Evolutionary conservation across 2,329 filamentous ascomycete species (phyloP).

Genomic region (Fusarium euwallaceae): DNA sequence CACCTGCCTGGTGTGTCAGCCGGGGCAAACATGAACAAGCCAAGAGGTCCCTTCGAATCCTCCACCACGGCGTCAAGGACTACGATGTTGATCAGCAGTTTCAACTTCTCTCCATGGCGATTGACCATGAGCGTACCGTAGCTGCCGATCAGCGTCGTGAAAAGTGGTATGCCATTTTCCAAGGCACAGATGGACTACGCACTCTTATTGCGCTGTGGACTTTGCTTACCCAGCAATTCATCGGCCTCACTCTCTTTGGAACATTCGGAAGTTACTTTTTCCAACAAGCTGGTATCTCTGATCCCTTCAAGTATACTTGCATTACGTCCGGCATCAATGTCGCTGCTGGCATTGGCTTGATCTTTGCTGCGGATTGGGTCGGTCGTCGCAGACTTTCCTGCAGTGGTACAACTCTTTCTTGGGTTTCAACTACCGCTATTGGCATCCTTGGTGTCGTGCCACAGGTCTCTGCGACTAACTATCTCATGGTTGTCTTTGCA

Average conservation of each 20-base stretch:
- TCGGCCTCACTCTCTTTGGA: constrained; percentile 28
- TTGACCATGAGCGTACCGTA: constrained; percentile 44
- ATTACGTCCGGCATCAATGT: constrained; percentile 40
- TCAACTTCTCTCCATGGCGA: constrained; percentile 33
- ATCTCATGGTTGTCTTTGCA: constrained; percentile 27
- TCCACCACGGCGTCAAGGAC: constrained; percentile 44
- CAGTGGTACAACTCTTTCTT: constrained; percentile 22
- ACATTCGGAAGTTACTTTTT: constrained; percentile 67
- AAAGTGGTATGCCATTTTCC: constrained; percentile 49
- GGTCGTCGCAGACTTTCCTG: constrained; percentile 29
- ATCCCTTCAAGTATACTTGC: constrained; percentile 40
- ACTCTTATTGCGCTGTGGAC: constrained; percentile 50
- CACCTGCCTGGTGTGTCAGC: constrained; percentile 56
- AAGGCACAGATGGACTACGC: constrained; percentile 46
- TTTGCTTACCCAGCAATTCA: constrained; percentile 37
- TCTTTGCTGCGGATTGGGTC: constrained; percentile 19
- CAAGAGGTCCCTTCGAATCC: constrained; percentile 18
- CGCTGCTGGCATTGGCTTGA: constrained; percentile 19
- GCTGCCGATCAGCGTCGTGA: constrained; percentile 41
- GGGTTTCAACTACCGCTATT: constrained; percentile 14
- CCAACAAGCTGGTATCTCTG: constrained; percentile 48
- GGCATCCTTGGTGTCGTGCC: constrained; percentile 31
- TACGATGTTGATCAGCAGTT: constrained; percentile 49
- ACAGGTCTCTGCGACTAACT: constrained; percentile 11
- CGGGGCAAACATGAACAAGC: constrained; percentile 17